phyloP scores from a whole-genome alignment of 257 asterid species.

The Solanum habrochaites region DNA sequence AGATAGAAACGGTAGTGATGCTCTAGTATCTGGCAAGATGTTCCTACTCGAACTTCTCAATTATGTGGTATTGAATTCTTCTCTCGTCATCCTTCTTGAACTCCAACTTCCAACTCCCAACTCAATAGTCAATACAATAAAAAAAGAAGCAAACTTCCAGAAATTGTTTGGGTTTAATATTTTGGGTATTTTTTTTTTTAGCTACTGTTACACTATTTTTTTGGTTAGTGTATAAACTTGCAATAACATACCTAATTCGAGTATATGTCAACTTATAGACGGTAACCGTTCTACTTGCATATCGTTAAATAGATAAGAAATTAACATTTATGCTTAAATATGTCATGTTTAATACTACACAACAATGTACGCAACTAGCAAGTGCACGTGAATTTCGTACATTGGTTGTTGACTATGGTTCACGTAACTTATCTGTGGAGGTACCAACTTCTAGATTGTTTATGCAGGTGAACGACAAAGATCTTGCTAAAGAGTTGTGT shows the following conservation, averaged over 20 bases:
- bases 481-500: conserved; percentile 83
- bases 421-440: neutral
- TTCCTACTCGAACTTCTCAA: conserved; percentile 79
- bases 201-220: neutral
- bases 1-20: conserved; percentile 18
- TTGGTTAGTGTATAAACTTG: neutral
- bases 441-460: neutral
- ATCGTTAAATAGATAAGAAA: neutral
- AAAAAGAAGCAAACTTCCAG: neutral
- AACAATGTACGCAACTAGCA: neutral
- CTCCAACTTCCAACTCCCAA: neutral
- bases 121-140: neutral
- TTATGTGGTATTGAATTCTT: conserved; percentile 40
- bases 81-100: neutral
- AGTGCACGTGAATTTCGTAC: neutral
- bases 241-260: neutral
- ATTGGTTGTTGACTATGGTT: neutral
- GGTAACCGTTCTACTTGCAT: neutral
- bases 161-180: neutral
- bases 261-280: neutral
- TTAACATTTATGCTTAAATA: neutral
- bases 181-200: neutral
- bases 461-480: conserved; percentile 67
- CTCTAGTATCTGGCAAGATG: conserved; percentile 58
- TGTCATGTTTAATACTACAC: neutral